phyloP scores from a whole-genome alignment of 139 green algal species.

The Volvox africanus region DNA sequence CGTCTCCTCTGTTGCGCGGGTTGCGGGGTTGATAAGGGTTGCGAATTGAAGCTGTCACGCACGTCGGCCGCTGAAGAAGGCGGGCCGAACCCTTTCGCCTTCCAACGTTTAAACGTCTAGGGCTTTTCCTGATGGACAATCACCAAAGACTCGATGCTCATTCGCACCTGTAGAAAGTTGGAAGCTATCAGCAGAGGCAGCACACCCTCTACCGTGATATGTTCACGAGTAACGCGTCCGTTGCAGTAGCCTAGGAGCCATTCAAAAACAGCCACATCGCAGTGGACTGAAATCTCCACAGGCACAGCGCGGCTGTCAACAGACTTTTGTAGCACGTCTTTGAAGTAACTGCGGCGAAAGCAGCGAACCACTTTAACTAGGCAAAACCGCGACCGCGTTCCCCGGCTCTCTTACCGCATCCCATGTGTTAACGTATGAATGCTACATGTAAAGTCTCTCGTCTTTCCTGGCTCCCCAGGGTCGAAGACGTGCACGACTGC shows the following conservation, averaged over 20 bases:
- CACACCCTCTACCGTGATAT: conserved; percentile 5
- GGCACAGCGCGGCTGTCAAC: neutral
- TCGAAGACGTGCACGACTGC: conserved; percentile 17
- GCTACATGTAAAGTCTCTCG: conserved; percentile 9
- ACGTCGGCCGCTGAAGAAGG: too few relatives aligned
- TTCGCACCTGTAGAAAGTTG: conserved; percentile 28
- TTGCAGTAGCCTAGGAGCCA: conserved; percentile 32
- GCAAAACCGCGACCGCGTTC: neutral
- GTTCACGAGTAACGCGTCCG: neutral
- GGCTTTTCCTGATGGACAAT: too few relatives aligned
- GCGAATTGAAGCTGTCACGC: too few relatives aligned
- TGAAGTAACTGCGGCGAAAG: conserved; percentile 18
- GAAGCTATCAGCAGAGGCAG: conserved; percentile 13
- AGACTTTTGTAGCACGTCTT: neutral
- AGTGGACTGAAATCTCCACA: conserved; percentile 29
- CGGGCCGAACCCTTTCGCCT: too few relatives aligned
- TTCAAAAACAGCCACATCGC: conserved; percentile 22
- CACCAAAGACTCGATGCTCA: too few relatives aligned
- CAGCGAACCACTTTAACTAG: neutral
- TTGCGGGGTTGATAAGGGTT: too few relatives aligned
- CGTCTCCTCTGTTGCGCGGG: too few relatives aligned
- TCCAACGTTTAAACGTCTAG: too few relatives aligned
- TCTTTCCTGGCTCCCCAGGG: neutral
- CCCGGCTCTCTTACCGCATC: conserved; percentile 9
- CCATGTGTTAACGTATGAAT: neutral